Evolutionary conservation across 1,284 basidiomycete genomes (phyloP).

Genomic region (Ustilago hordei): DNA sequence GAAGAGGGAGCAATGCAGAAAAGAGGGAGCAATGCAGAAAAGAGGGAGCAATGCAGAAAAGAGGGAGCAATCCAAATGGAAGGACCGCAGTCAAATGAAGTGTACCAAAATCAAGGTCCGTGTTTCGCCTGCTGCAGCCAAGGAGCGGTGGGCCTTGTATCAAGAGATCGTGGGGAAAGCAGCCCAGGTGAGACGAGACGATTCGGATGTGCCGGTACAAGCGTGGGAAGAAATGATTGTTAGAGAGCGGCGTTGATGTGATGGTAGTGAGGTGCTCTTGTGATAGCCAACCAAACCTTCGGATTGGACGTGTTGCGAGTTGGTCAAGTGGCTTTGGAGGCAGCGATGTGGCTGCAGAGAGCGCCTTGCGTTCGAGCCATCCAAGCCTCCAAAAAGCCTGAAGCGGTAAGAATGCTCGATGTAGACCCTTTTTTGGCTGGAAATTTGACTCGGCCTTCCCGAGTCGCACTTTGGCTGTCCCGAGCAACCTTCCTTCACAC

Average conservation of each 20-base stretch:
- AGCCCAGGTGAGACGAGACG: not conserved
- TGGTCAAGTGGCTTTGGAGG: slow-evolving; percentile 2
- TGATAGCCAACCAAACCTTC: not conserved
- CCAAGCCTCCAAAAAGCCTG: not conserved
- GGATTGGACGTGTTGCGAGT: not conserved
- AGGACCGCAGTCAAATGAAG: slow-evolving; percentile 4
- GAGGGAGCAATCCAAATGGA: not conserved
- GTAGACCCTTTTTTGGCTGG: not conserved
- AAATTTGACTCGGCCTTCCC: not conserved
- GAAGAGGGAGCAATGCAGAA: not conserved
- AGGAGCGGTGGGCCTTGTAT: not conserved
- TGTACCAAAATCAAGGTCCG: not conserved
- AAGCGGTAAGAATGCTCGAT: slow-evolving; percentile 1
- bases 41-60: not conserved
- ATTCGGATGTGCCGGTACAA: no score
- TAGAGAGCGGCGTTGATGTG: not conserved
- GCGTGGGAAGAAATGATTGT: not conserved
- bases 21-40: no score
- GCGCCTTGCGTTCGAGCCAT: slow-evolving; percentile 6
- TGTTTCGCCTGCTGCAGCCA: slow-evolving; percentile 1
- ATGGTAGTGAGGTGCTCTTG: not conserved
- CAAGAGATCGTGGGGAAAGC: not conserved
- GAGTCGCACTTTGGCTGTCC: slow-evolving; percentile 1
- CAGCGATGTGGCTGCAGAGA: not conserved
- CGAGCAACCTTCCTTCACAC: slow-evolving; percentile 3